Percentiles rank a stretch among this genome's conserved stretches.
These are phyloP conservation scores for Ogataea degrootiae DNA, from an alignment of 805 yeast species.

Conservation along the genomic window DNA sequence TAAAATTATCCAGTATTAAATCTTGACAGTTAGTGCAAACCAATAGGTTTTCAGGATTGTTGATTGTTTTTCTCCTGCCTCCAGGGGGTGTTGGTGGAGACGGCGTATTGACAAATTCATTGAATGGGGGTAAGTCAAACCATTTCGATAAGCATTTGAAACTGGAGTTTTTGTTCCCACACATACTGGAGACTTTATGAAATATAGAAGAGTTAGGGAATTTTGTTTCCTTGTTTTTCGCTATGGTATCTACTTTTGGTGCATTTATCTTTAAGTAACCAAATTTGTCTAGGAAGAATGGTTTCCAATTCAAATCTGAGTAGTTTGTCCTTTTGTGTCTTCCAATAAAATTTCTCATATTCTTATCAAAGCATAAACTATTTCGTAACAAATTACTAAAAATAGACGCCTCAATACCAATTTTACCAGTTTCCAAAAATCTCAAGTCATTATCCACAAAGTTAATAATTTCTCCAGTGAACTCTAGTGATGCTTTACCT, in stretches of 20 bases:
- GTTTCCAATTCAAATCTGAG: slow-evolving; percentile 21
- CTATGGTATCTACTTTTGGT: slow-evolving; percentile 1
- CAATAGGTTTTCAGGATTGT: slow-evolving; percentile 30
- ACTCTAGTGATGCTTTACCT: slow-evolving; percentile 16
- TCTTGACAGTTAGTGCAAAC: slow-evolving; percentile 28
- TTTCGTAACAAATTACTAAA: slow-evolving; percentile 27
- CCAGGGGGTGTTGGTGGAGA: slow-evolving; percentile 33
- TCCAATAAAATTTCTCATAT: slow-evolving; percentile 22
- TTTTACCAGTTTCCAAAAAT: slow-evolving; percentile 14
- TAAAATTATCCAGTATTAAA: slow-evolving; percentile 23
- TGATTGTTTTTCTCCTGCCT: slow-evolving; percentile 17
- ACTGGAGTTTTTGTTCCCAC: slow-evolving; percentile 23
- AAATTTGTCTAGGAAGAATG: slow-evolving; percentile 24
- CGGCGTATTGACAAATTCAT: slow-evolving; percentile 28
- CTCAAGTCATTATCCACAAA: slow-evolving; percentile 27
- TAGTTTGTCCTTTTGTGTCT: slow-evolving; percentile 12
- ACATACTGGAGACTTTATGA: slow-evolving; percentile 21
- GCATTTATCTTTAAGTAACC: slow-evolving; percentile 23
- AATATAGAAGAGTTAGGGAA: slow-evolving; percentile 29
- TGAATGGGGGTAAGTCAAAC: slow-evolving; percentile 34
- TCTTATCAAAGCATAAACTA: slow-evolving; percentile 22
- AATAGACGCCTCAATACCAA: slow-evolving; percentile 27
- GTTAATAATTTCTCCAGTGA: slow-evolving; percentile 28
- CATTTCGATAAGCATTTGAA: slow-evolving; percentile 29
- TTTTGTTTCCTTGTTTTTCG: slow-evolving; percentile 16